phyloP scores from a whole-genome alignment of 495 filamentous ascomycete genomes.

The Penicillium odoratum region DNA sequence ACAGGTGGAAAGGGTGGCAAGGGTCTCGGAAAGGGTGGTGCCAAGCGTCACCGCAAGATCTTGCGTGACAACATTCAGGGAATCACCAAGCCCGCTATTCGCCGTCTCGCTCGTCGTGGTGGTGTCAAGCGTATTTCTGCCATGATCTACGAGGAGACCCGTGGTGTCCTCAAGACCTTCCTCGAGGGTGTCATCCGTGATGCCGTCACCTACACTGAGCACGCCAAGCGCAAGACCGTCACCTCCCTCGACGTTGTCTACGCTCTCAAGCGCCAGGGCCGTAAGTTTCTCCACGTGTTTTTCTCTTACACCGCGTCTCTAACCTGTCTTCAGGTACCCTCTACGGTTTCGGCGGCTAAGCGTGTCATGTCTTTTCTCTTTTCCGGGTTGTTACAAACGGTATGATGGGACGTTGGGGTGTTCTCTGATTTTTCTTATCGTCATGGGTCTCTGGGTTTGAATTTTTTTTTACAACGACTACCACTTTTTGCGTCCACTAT shows the following conservation, averaged over 20 bases:
- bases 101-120: conserved; percentile 98
- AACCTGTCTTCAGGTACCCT: conserved; percentile 60
- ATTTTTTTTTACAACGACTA: conserved; percentile 42
- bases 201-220: conserved; percentile 98
- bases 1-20: conserved; percentile 96
- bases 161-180: conserved; percentile 99
- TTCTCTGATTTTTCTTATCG: conserved; percentile 48
- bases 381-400: conserved; percentile 48
- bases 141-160: conserved; percentile 99
- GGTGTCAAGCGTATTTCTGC: conserved; percentile 99
- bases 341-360: conserved; percentile 99
- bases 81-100: conserved; percentile 99
- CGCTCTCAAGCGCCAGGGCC: conserved; percentile 94
- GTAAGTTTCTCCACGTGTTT: conserved; percentile 42
- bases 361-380: conserved; percentile 33
- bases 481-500: conserved; percentile 47
- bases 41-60: conserved; percentile 95
- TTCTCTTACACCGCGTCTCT: conserved; percentile 18
- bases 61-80: conserved; percentile 98
- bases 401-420: conserved; percentile 56
- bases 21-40: conserved; percentile 95
- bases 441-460: conserved; percentile 54
- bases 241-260: conserved; percentile 97
- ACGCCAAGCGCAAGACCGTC: conserved; percentile 98
- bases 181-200: conserved; percentile 99